Percentiles rank a stretch among this genome's conserved stretches.
These are phyloP conservation scores for Takashimella tepidaria DNA, from an alignment of 1,284 basidiomycete genomes.

Conservation along the genomic window DNA sequence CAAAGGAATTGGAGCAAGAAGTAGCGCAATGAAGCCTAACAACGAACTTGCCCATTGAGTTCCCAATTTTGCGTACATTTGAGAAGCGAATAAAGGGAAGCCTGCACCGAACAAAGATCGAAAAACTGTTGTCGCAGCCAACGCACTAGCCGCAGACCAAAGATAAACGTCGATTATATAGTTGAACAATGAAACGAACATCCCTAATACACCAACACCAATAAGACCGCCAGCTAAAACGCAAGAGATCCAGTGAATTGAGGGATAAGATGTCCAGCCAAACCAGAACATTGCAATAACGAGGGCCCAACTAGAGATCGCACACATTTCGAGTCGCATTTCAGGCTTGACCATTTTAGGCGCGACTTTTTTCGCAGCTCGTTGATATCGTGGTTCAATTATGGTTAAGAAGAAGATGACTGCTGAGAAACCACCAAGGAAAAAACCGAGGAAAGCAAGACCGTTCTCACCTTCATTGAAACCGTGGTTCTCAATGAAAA, in stretches of 20 bases:
- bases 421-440: constrained; percentile 44
- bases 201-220: constrained; percentile 51
- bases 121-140: constrained; percentile 52
- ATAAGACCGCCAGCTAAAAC: constrained; percentile 50
- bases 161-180: constrained; percentile 54
- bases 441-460: constrained; percentile 52
- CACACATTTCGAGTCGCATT: constrained; percentile 38
- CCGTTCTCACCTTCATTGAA: constrained; percentile 51
- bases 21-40: constrained; percentile 43
- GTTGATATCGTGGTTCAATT: constrained; percentile 25
- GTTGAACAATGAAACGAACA: constrained; percentile 54
- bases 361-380: constrained; percentile 20
- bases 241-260: constrained; percentile 49
- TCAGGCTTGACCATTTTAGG: constrained; percentile 31
- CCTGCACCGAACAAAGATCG: constrained; percentile 52
- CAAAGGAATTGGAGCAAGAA: constrained; percentile 47
- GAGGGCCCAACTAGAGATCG: constrained; percentile 47
- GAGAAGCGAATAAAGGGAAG: constrained; percentile 50
- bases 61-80: constrained; percentile 52
- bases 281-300: constrained; percentile 48
- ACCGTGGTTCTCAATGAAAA: constrained; percentile 49
- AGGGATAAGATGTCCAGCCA: constrained; percentile 49
- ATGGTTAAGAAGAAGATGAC: constrained; percentile 29
- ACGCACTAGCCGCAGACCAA: constrained; percentile 51
- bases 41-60: constrained; percentile 42